Evolutionary conservation across 495 filamentous ascomycete genomes (phyloP), one percentile per base, ranked within the genome.

Genomic region (Aspergillus leporis): DNA sequence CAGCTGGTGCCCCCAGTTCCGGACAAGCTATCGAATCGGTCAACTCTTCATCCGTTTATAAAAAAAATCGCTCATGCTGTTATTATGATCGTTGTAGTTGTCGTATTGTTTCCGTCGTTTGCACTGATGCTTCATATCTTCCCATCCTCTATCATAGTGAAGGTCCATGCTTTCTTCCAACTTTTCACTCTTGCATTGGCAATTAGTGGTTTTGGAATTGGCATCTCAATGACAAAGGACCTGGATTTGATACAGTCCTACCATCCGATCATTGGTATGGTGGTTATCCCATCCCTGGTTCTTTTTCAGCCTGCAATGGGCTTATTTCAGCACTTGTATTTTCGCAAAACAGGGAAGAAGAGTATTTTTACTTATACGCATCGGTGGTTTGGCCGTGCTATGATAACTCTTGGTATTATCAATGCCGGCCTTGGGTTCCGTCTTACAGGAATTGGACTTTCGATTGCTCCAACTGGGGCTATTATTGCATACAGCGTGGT

Each of bases 301-400:
- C 70, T 79, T 8, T 61, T 90, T 34, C 89, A 91, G 71, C 87
- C 85, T 2, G 63, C 80, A 12, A 73, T 87, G 28, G 89, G 88
- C 34, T 67, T 79, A 9, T 9, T 86, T 0, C 88, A 91, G 62
- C 89, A 92, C 64, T 56, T 69, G 30, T 70, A 81, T 55, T 90
- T 71, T 61, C 43, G 75, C 22, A 77, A 78, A 58, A 66, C 73
- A 5, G 65, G 74, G n/a, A 51, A 58, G 6, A 82, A 83, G 5
- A 81, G 77, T 23, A 9, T 74, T 18, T 72, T 85, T 66, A 80
- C 78, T 28, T 66, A 82, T 31, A 69, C 93, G 25, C 92, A 97
- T 70, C 85, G 92, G 23, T 97, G 91, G 91, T 84, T 96, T 55
- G 92, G 92, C 18, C 87, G 92, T 19, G 81, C 92, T 21, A 81